Conservation (phyloP, 2,329 filamentous ascomycete species). For the Alternaria rosae region DNA sequence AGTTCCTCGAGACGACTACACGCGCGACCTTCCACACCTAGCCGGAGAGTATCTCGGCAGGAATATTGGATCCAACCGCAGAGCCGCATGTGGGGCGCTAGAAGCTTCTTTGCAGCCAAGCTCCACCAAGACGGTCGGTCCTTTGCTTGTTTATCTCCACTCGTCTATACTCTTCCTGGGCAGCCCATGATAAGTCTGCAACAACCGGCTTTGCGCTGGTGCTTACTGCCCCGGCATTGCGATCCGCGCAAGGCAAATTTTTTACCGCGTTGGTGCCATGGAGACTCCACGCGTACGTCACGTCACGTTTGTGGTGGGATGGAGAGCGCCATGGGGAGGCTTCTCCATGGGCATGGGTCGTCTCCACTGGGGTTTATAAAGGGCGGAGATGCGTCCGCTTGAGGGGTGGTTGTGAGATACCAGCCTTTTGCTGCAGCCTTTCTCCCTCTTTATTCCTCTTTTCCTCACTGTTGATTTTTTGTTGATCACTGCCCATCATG, state of each 20-base stretch:
- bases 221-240: constrained; percentile 18
- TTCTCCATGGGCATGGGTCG: constrained; percentile 29
- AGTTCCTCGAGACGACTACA: not conserved
- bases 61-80: constrained; percentile 27
- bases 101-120: constrained; percentile 42
- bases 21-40: constrained; percentile 4
- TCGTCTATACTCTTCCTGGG: constrained; percentile 21
- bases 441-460: constrained; percentile 10
- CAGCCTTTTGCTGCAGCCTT: constrained; percentile 10
- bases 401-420: constrained; percentile 12
- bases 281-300: constrained; percentile 36
- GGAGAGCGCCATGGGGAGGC: constrained; percentile 29
- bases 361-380: constrained; percentile 38
- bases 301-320: constrained; percentile 2
- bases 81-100: constrained; percentile 42
- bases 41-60: constrained; percentile 15
- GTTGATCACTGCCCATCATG: constrained; percentile 30
- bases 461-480: constrained; percentile 2
- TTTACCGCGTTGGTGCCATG: constrained; percentile 31
- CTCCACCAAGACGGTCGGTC: constrained; percentile 34
- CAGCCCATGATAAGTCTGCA: constrained; percentile 21
- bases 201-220: constrained; percentile 23
- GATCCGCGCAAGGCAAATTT: constrained; percentile 22
- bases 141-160: constrained; percentile 32
- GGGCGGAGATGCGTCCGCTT: constrained; percentile 22